phyloP scores from a whole-genome alignment of 1,139 yeast species.

The Keqinozyma sinolaborantium region DNA sequence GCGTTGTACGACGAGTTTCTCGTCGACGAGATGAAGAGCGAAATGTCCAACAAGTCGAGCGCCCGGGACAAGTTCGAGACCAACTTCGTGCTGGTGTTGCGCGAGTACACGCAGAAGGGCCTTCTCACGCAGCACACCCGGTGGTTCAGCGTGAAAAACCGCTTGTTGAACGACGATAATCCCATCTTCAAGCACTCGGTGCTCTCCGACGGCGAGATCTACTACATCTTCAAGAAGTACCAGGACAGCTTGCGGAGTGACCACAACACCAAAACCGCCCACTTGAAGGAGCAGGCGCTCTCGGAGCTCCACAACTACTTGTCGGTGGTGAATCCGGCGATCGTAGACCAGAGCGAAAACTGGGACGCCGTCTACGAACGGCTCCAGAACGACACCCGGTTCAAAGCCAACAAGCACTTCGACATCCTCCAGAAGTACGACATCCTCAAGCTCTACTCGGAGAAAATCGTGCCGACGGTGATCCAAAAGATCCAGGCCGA shows the following conservation, averaged over 20 bases:
- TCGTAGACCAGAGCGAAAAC: slow-evolving; percentile 24
- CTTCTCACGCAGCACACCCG: slow-evolving; percentile 56
- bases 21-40: slow-evolving; percentile 50
- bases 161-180: slow-evolving; percentile 52
- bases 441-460: slow-evolving; percentile 51
- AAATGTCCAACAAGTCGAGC: slow-evolving; percentile 49
- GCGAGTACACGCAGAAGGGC: slow-evolving; percentile 23
- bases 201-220: slow-evolving; percentile 54
- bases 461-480: slow-evolving; percentile 41
- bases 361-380: slow-evolving; percentile 46
- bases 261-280: slow-evolving; percentile 27
- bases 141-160: slow-evolving; percentile 57
- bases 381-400: slow-evolving; percentile 47
- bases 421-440: slow-evolving; percentile 53
- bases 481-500: slow-evolving; percentile 29
- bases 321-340: slow-evolving; percentile 26
- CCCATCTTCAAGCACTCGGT: slow-evolving; percentile 65
- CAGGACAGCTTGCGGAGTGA: slow-evolving; percentile 36
- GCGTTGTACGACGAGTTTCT: slow-evolving; percentile 63
- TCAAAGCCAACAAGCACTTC: slow-evolving; percentile 59
- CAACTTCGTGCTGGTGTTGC: slow-evolving; percentile 50
- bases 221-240: slow-evolving; percentile 49
- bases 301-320: slow-evolving; percentile 50
- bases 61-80: slow-evolving; percentile 52
- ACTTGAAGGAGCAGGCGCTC: slow-evolving; percentile 46